These are phyloP conservation scores for Lenzites betulinus DNA, from an alignment of 768 basidiomycete species.

Conservation along the genomic window DNA sequence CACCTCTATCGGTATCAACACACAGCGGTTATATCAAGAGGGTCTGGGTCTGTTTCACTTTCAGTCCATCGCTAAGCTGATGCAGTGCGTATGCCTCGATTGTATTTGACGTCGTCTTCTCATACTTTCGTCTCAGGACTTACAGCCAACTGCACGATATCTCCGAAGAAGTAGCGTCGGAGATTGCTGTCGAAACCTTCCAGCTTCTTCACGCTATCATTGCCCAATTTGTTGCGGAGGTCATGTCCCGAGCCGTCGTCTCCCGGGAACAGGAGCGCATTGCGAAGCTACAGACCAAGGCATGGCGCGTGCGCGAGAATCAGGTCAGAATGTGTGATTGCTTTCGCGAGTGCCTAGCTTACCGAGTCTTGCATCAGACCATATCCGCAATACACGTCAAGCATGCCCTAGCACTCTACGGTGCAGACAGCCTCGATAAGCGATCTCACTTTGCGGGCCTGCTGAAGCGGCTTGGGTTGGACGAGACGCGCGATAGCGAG, in stretches of 20 bases:
- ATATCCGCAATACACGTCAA: slow-evolving; percentile 42
- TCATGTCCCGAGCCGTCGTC: slow-evolving; percentile 53
- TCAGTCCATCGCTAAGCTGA: slow-evolving; percentile 38
- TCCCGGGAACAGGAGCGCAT: slow-evolving; percentile 59
- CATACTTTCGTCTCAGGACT: slow-evolving; percentile 22
- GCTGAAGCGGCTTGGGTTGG: slow-evolving; percentile 21
- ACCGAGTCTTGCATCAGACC: slow-evolving; percentile 34
- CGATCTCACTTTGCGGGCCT: slow-evolving; percentile 44
- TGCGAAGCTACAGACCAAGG: slow-evolving; percentile 60
- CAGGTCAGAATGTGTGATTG: slow-evolving; percentile 39
- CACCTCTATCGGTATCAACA: slow-evolving; percentile 46
- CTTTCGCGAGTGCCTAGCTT: slow-evolving; percentile 2
- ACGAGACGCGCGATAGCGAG: slow-evolving; percentile 7
- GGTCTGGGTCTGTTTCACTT: slow-evolving; percentile 55
- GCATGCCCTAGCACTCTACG: slow-evolving; percentile 52
- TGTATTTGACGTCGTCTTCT: not conserved
- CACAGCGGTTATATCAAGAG: slow-evolving; percentile 40
- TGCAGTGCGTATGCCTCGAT: slow-evolving; percentile 38
- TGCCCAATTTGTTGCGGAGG: slow-evolving; percentile 51
- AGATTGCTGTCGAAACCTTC: slow-evolving; percentile 53
- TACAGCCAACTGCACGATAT: slow-evolving; percentile 34
- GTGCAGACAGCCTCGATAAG: slow-evolving; percentile 39
- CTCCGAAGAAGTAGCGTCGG: slow-evolving; percentile 26
- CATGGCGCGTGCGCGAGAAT: slow-evolving; percentile 51
- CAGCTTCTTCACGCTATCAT: slow-evolving; percentile 46